Conservation (phyloP, 2,329 filamentous ascomycete species). For the Botrytis hyacinthi region DNA sequence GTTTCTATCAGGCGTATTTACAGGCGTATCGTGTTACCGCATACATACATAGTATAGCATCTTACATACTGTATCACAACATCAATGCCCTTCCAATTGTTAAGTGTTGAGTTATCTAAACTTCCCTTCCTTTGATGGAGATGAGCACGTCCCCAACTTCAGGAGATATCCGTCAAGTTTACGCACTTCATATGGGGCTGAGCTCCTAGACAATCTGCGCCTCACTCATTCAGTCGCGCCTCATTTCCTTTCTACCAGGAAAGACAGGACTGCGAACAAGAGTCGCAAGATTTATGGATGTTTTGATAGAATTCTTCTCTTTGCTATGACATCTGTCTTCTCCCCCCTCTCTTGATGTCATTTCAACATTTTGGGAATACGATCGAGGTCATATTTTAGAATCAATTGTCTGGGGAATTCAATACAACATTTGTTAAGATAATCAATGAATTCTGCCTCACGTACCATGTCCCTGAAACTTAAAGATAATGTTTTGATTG, state of each 20-base stretch:
- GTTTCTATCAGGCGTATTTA: neutral
- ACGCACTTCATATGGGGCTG: slow-evolving; percentile 20
- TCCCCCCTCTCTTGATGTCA: neutral
- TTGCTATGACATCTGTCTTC: neutral
- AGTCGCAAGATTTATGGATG: neutral
- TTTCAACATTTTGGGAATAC: neutral
- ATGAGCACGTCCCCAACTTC: slow-evolving; percentile 9
- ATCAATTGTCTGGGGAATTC: neutral
- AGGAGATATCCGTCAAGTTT: slow-evolving; percentile 19
- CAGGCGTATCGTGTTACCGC: neutral
- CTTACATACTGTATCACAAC: neutral
- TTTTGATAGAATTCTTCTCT: neutral
- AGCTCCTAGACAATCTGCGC: slow-evolving; percentile 18
- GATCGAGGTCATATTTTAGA: neutral
- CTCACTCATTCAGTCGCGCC: slow-evolving; percentile 12
- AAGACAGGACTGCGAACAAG: slow-evolving; percentile 1
- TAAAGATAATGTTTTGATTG: slow-evolving; percentile 9
- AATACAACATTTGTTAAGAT: neutral
- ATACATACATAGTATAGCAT: neutral
- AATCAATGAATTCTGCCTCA: neutral
- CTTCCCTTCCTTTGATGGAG: slow-evolving; percentile 1
- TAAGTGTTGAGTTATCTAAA: neutral
- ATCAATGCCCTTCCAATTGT: neutral
- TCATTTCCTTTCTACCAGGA: slow-evolving; percentile 10
- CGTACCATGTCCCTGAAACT: neutral